A percentile compares a stretch with the other conserved stretches of the same genome.
Evolutionary conservation across 257 asterid genomes (phyloP).

Genomic region (Nemophila menziesii): DNA sequence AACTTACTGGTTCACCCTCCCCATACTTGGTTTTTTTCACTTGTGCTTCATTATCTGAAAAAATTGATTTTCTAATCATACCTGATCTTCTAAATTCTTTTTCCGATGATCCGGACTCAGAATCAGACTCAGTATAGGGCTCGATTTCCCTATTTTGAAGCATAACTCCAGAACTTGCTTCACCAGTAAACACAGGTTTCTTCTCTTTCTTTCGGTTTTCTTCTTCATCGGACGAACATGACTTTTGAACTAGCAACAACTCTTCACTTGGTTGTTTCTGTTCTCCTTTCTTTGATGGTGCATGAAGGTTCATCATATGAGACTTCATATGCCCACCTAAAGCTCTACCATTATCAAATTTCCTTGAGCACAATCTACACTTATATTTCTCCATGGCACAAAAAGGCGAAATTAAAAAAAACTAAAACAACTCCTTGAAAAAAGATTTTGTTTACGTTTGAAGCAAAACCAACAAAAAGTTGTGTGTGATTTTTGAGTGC

Average conservation of each 20-base stretch:
- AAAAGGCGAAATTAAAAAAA: too few species aligned
- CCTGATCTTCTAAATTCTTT: conserved; percentile 33
- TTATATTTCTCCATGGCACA: conserved; percentile 51
- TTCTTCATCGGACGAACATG: conserved; percentile 14
- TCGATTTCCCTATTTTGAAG: conserved; percentile 52
- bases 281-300: conserved; percentile 5
- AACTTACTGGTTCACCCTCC: conserved; percentile 43
- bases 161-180: conserved; percentile 24
- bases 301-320: conserved; percentile 41
- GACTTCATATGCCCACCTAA: conserved; percentile 96
- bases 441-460: too few species aligned
- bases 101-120: too few species aligned
- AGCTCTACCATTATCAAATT: conserved; percentile 68
- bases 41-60: conserved; percentile 9
- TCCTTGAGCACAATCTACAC: conserved; percentile 62
- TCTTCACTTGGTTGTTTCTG: conserved; percentile 12
- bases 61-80: conserved; percentile 27
- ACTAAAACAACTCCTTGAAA: too few species aligned
- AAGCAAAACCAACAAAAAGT: background rate
- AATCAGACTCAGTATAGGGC: too few species aligned
- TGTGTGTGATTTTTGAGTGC: conserved; percentile 14
- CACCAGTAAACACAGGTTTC: conserved; percentile 15
- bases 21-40: conserved; percentile 13
- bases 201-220: background rate
- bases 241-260: conserved; percentile 18